Conservation (phyloP, 2,329 filamentous ascomycete species). For the Ceratocystis papillata region DNA sequence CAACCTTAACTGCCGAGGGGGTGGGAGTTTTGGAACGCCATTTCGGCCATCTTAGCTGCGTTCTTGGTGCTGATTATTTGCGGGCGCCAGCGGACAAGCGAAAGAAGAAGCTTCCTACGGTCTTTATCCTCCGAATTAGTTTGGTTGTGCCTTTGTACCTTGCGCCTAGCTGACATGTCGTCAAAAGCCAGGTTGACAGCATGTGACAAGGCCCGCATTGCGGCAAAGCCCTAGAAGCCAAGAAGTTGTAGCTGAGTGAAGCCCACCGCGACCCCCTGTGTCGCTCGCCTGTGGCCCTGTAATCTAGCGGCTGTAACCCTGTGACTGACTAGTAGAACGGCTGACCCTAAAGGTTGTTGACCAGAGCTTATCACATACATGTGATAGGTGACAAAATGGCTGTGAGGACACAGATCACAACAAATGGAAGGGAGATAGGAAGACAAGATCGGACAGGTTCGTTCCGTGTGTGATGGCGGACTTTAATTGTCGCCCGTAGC, state of each 20-base stretch:
- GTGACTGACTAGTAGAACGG: neutral
- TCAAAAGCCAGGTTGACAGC: neutral
- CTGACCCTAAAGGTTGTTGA: neutral
- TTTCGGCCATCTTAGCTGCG: neutral
- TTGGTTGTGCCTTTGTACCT: neutral
- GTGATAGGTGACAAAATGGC: neutral
- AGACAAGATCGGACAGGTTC: no score
- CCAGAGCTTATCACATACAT: no score
- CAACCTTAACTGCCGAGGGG: conserved; percentile 6
- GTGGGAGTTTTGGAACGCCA: neutral
- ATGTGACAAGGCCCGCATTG: neutral
- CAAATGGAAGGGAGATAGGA: no score
- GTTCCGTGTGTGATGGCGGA: neutral
- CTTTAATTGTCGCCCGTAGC: no score
- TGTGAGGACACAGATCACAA: neutral
- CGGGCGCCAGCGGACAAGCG: neutral
- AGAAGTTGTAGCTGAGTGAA: neutral
- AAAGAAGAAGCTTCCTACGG: neutral
- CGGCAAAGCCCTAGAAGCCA: neutral
- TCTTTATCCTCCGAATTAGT: neutral
- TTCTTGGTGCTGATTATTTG: conserved; percentile 7
- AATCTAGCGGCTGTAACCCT: neutral
- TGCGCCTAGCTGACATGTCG: conserved; percentile 4
- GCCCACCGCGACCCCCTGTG: neutral
- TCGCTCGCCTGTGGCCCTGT: neutral